phyloP scores from a whole-genome alignment of 2,329 filamentous ascomycete species.

The Emergomyces orientalis region DNA sequence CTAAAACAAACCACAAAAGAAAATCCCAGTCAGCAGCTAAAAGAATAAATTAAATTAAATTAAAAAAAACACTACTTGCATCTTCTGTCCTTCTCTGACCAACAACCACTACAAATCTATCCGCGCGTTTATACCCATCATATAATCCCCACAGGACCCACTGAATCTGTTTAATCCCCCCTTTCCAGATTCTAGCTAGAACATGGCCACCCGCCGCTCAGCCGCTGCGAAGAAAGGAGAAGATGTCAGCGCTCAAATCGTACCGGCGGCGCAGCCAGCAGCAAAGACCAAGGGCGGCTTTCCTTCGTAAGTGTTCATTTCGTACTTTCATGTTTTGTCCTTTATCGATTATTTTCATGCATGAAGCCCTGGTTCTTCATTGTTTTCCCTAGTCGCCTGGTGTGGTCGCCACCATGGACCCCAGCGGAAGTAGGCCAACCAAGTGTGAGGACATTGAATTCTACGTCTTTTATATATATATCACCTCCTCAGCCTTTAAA shows the following conservation, averaged over 20 bases:
- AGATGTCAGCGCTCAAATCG: conserved; percentile 20
- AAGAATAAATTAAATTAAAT: no score
- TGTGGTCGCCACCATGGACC: no score
- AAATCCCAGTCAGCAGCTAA: background rate
- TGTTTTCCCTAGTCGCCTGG: background rate
- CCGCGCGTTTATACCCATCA: background rate
- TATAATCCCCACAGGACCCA: background rate
- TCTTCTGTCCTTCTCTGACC: background rate
- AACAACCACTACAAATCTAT: background rate
- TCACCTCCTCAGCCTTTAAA: no score
- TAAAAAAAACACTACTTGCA: background rate
- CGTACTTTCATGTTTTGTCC: background rate
- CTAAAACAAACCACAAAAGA: no score
- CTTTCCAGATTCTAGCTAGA: conserved; percentile 10
- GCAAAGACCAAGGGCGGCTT: background rate
- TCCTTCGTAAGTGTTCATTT: background rate
- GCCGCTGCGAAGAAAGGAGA: conserved; percentile 16
- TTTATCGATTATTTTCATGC: background rate
- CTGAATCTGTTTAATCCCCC: background rate
- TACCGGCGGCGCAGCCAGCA: background rate
- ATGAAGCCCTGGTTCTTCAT: background rate
- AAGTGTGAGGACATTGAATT: no score
- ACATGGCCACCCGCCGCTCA: conserved; percentile 27
- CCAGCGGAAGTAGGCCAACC: no score
- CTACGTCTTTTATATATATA: no score